Base-by-base conservation (phyloP, 139 green algal genomes). In the Spirogloea muscicola region DNA sequence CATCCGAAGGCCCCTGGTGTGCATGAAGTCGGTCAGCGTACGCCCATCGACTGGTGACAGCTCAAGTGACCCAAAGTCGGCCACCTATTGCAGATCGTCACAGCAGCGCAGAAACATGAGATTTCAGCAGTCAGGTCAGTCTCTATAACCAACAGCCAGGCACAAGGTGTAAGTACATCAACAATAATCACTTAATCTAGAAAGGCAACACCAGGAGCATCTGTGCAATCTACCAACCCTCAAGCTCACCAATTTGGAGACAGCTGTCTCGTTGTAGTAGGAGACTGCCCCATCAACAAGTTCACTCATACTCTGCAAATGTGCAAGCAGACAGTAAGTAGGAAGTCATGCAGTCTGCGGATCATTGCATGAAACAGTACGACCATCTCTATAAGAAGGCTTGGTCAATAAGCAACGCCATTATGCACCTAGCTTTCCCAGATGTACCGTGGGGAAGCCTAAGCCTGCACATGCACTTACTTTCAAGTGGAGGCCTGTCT, bases 11-110 rank as follows among this genome's bases (percentile, higher is more conserved):
- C 80, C 80, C 33, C 80, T 42, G 2, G 68, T 68, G 61, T 82
- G 80, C 76, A 86, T 77, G 59, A 86, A 86, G 38, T 86, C 80
- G 16, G 76, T 82, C 18, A 86, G 80, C 1, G 80, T 85, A 52
- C 49, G 78, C 1, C 80, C 80, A 46, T 86, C 80, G 2, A 86
- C 69, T 1, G 80, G 80, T 1, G 76, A 81, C 9, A 86, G 67
- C 67, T 86, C 80, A 48, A 86, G 63, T 4, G 81, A 74, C 21
- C 58, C 42, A n/a, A 86, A 77, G 31, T 86, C 80, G 18, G 43
- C 62, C 4, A 86, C 66, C 57, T 81, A 40, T 25, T 59, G 39
- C 27, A 31, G 55, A 18, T 67, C 3, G 36, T 55, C 46, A 55
- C 21, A 21, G 46, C 46, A 21, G 46, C 10, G 10, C 36, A 27